These are phyloP conservation scores for Paracamarosporium sp. DNA, from an alignment of 2,329 filamentous ascomycete species.

Conservation along the genomic window DNA sequence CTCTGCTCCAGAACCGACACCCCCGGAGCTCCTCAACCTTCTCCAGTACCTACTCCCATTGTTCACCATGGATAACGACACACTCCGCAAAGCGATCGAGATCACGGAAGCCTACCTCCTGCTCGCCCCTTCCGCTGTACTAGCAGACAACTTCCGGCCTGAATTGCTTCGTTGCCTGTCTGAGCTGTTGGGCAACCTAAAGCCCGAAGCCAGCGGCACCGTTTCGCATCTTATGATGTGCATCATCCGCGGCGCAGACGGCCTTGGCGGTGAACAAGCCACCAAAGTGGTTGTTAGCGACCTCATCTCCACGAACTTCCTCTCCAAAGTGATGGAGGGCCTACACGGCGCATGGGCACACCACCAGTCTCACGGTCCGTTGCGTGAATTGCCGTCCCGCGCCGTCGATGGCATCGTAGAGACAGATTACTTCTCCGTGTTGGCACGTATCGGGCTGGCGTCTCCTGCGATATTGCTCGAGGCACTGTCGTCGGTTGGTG, in stretches of 20 bases:
- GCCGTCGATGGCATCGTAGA: slow-evolving; percentile 77
- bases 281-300: slow-evolving; percentile 59
- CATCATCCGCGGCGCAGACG: slow-evolving; percentile 58
- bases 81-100: slow-evolving; percentile 55
- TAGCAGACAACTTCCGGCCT: slow-evolving; percentile 50
- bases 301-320: slow-evolving; percentile 64
- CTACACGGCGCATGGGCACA: slow-evolving; percentile 56
- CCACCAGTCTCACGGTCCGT: slow-evolving; percentile 82
- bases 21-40: slow-evolving; percentile 51
- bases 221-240: slow-evolving; percentile 56
- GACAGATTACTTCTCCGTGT: slow-evolving; percentile 83
- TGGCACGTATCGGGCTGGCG: slow-evolving; percentile 78
- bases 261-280: slow-evolving; percentile 58
- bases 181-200: slow-evolving; percentile 54
- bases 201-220: slow-evolving; percentile 55
- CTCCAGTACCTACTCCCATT: slow-evolving; percentile 54
- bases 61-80: slow-evolving; percentile 57
- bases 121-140: slow-evolving; percentile 54
- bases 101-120: slow-evolving; percentile 59
- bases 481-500: slow-evolving; percentile 51
- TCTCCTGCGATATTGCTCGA: slow-evolving; percentile 72
- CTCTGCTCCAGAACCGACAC: slow-evolving; percentile 48
- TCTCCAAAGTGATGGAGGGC: slow-evolving; percentile 60
- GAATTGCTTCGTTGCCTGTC: slow-evolving; percentile 49
- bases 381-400: slow-evolving; percentile 64